Evolutionary conservation across 192 early-diverging fungal genomes (phyloP).

Genomic region (Funneliformis geosporum): DNA sequence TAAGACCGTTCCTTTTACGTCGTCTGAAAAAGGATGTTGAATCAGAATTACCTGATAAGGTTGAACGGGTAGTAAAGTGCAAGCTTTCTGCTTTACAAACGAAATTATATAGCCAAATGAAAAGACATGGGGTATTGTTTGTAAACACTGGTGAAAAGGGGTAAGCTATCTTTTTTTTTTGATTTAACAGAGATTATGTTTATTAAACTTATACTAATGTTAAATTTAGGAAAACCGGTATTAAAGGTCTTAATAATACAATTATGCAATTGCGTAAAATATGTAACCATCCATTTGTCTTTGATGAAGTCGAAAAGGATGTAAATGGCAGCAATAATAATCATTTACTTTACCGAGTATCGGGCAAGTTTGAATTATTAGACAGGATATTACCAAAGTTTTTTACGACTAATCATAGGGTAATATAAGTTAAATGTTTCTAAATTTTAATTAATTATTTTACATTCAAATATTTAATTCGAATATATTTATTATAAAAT

Average conservation of each 20-base stretch:
- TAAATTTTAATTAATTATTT: conserved; percentile 1
- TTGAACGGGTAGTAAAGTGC: conserved; percentile 92
- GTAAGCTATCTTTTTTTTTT: conserved; percentile 42
- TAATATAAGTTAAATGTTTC: conserved; percentile 57
- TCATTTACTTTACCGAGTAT: conserved; percentile 74
- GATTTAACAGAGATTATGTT: background rate
- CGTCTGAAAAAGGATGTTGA: conserved; percentile 98
- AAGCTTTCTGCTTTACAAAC: conserved; percentile 86
- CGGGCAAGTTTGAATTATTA: conserved; percentile 97
- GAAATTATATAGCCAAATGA: conserved; percentile 85
- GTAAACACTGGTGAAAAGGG: conserved; percentile 64
- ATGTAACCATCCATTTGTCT: conserved; percentile 98
- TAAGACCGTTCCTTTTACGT: conserved; percentile 95
- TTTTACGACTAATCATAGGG: conserved; percentile 75
- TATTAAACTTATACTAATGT: conserved; percentile 6
- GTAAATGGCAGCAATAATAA: conserved; percentile 80
- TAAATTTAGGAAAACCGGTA: conserved; percentile 51
- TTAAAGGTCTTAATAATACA: conserved; percentile 88
- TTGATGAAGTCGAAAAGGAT: conserved; percentile 84
- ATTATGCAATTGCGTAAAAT: conserved; percentile 99
- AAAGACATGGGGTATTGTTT: conserved; percentile 71
- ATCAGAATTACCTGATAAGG: conserved; percentile 95
- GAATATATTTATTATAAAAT: background rate
- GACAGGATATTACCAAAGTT: conserved; percentile 95
- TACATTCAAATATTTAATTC: background rate